Evolutionary conservation across 2,329 filamentous ascomycete species (phyloP).

Genomic region (Paraphoma sp.): DNA sequence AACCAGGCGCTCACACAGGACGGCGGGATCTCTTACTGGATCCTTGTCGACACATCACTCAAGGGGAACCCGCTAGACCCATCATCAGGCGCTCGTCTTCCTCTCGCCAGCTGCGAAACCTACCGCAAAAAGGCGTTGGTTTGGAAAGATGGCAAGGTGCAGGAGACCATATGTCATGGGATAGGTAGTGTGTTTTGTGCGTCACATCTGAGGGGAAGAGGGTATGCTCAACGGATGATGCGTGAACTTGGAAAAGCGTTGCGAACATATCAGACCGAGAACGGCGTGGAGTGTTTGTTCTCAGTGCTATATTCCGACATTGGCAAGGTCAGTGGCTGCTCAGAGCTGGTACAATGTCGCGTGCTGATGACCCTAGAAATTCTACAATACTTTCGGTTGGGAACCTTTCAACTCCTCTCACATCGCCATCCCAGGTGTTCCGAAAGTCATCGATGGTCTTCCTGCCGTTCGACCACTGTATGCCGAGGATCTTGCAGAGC

Average conservation of each 20-base stretch:
- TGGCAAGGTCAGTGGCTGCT: slow-evolving; percentile 61
- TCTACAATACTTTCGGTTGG: slow-evolving; percentile 83
- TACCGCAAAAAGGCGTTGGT: slow-evolving; percentile 57
- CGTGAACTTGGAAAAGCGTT: slow-evolving; percentile 65
- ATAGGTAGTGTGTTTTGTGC: slow-evolving; percentile 82
- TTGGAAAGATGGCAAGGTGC: slow-evolving; percentile 53
- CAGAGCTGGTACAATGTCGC: neutral
- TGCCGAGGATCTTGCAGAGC: slow-evolving; percentile 64
- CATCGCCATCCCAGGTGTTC: slow-evolving; percentile 50
- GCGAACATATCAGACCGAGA: slow-evolving; percentile 58
- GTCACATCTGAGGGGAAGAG: slow-evolving; percentile 69
- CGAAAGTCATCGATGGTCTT: slow-evolving; percentile 12
- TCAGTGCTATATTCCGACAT: slow-evolving; percentile 88
- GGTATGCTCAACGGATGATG: slow-evolving; percentile 85
- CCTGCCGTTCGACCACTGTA: slow-evolving; percentile 57
- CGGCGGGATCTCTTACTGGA: slow-evolving; percentile 65
- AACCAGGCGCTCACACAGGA: slow-evolving; percentile 60
- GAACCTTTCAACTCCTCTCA: slow-evolving; percentile 75
- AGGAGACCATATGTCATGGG: slow-evolving; percentile 72
- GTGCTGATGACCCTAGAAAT: slow-evolving; percentile 74
- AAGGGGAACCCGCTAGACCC: slow-evolving; percentile 43
- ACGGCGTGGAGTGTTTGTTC: slow-evolving; percentile 60
- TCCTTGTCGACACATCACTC: slow-evolving; percentile 59
- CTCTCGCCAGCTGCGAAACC: slow-evolving; percentile 67
- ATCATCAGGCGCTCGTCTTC: slow-evolving; percentile 47